phyloP scores from a whole-genome alignment of 2,329 filamentous ascomycete species.

The Diaporthe caulivora region DNA sequence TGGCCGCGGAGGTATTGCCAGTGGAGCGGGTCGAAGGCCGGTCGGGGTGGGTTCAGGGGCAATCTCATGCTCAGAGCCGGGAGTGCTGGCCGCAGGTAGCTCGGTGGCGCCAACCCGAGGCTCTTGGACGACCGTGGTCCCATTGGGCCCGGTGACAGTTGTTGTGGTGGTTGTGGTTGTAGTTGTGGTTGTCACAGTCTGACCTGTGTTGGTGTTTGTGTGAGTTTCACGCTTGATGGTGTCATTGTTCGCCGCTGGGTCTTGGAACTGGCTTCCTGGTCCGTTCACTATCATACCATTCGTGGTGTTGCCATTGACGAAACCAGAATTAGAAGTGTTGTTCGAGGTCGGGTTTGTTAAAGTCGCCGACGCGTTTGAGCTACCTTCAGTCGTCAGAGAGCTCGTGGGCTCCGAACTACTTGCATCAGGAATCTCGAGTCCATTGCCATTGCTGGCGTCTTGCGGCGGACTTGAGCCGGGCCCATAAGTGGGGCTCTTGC shows the following conservation, averaged over 20 bases:
- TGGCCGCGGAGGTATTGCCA: conserved; percentile 1
- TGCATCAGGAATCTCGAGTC: background rate
- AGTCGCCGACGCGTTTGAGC: conserved; percentile 9
- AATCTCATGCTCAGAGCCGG: background rate
- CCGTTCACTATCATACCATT: background rate
- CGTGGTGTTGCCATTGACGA: background rate
- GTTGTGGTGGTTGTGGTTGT: conserved; percentile 8
- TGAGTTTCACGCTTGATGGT: conserved; percentile 29
- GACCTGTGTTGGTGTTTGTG: conserved; percentile 23
- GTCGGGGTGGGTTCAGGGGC: background rate
- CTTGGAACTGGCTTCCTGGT: background rate
- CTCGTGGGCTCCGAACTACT: background rate
- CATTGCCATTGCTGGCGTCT: background rate
- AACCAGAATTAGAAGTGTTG: background rate
- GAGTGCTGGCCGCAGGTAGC: background rate
- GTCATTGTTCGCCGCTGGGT: background rate
- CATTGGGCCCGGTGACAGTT: background rate
- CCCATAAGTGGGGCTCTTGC: conserved; percentile 2
- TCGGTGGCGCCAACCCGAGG: conserved; percentile 11
- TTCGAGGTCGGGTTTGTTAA: conserved; percentile 12
- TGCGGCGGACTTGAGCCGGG: background rate
- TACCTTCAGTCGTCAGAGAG: conserved; percentile 4
- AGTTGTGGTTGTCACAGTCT: conserved; percentile 19
- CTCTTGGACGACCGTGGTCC: conserved; percentile 8
- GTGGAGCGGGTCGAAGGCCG: conserved; percentile 10